Evolutionary conservation across 495 filamentous ascomycete species (phyloP).

Genomic region (Entonaema liquescens): DNA sequence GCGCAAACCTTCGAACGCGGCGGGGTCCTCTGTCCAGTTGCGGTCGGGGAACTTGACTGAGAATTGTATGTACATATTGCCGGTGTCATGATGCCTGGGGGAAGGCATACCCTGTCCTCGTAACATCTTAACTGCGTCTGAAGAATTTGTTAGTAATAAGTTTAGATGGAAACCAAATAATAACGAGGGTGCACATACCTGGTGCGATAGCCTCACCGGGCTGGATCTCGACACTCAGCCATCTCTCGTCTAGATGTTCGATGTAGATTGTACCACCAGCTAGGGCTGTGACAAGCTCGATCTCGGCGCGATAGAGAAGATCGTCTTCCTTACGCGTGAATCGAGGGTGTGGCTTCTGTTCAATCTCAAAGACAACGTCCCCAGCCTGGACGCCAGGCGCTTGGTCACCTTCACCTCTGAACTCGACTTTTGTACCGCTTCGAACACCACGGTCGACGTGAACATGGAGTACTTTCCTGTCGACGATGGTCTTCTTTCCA

Average conservation of each 20-base stretch:
- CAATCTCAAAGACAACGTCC: constrained; percentile 96
- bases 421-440: constrained; percentile 93
- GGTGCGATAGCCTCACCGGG: constrained; percentile 93
- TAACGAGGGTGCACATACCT: constrained; percentile 67
- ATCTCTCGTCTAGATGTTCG: constrained; percentile 97
- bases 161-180: constrained; percentile 28
- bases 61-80: constrained; percentile 98
- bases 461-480: constrained; percentile 97
- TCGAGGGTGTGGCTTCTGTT: constrained; percentile 93
- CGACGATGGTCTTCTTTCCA: constrained; percentile 97
- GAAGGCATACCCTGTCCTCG: constrained; percentile 99
- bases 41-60: constrained; percentile 92
- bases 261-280: constrained; percentile 88
- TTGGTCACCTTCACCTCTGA: constrained; percentile 96
- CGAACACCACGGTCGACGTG: constrained; percentile 95
- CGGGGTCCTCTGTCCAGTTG: constrained; percentile 64
- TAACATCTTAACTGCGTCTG: constrained; percentile 92
- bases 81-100: constrained; percentile 91
- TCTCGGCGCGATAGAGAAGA: constrained; percentile 92
- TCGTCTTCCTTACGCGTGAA: constrained; percentile 98
- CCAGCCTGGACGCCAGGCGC: constrained; percentile 90
- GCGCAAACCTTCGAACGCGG: constrained; percentile 73
- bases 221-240: constrained; percentile 88
- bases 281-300: constrained; percentile 94
- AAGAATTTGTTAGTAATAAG: constrained; percentile 13